Evolutionary conservation across 352 stramenopile genomes (phyloP).

Genomic region (Globisporangium alternatum): DNA sequence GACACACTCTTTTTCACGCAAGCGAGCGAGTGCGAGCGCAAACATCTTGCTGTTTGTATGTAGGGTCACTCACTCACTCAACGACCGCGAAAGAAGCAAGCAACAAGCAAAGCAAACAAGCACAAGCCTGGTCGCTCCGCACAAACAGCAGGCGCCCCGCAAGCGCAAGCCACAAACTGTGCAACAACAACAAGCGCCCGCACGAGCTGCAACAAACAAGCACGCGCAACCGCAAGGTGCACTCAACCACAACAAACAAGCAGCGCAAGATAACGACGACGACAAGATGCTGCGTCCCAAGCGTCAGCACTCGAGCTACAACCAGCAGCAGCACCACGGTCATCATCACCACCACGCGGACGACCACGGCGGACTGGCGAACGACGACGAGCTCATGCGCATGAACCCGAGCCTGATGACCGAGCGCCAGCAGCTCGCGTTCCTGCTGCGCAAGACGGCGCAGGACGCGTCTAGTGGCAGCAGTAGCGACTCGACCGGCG

Average conservation of each 20-base stretch:
- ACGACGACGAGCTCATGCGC: conserved; percentile 16
- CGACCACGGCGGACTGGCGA: neutral
- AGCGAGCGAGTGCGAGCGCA: neutral
- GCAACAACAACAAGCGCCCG: neutral
- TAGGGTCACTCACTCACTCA: neutral
- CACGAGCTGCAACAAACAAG: neutral
- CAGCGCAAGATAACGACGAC: neutral
- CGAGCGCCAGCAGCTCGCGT: conserved; percentile 80
- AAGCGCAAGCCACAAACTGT: neutral
- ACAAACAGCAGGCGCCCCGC: neutral
- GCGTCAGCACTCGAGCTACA: conserved; percentile 6
- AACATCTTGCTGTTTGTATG: neutral
- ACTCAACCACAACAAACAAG: neutral
- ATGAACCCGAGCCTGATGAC: conserved; percentile 75
- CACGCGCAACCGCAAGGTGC: neutral
- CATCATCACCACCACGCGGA: neutral
- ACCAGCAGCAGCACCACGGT: neutral
- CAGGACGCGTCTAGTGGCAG: conserved; percentile 38
- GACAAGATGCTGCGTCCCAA: conserved; percentile 9
- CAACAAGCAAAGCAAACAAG: conserved; percentile 1
- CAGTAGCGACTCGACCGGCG: conserved; percentile 19
- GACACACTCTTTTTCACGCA: neutral
- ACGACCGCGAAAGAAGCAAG: neutral
- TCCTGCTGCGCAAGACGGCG: conserved; percentile 72
- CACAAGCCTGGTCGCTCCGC: neutral